Conservation (phyloP, 169 alveolate genomes). For the Cryptosporidium baileyi region DNA sequence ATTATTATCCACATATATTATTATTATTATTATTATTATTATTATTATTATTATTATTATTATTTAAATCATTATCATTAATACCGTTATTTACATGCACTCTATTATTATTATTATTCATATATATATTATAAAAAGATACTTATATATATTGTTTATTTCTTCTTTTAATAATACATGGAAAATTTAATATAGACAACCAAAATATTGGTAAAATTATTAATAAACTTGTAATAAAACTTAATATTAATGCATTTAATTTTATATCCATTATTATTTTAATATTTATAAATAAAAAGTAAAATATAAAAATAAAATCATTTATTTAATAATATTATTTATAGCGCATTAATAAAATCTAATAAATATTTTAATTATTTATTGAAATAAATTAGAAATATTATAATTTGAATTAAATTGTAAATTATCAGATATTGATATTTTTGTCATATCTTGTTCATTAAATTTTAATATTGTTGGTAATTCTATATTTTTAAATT, state of each 20-base stretch:
- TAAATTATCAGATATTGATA: neutral
- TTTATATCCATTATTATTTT: neutral
- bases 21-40: too few relatives aligned
- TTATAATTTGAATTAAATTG: neutral
- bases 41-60: too few relatives aligned
- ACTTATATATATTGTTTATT: neutral
- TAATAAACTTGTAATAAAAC: neutral
- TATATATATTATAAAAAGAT: neutral
- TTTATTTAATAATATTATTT: too few relatives aligned
- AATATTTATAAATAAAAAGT: too few relatives aligned
- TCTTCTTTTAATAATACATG: conserved; percentile 22
- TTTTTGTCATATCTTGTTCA: conserved; percentile 24
- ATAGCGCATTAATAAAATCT: too few relatives aligned
- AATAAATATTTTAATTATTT: too few relatives aligned
- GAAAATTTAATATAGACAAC: conserved; percentile 20
- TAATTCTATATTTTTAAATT: neutral
- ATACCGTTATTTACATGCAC: too few relatives aligned
- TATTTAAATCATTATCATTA: too few relatives aligned
- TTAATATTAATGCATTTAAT: neutral
- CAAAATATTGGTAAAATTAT: neutral
- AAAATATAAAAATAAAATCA: too few relatives aligned
- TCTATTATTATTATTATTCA: too few relatives aligned
- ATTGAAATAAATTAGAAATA: neutral
- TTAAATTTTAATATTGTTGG: conserved; percentile 26
- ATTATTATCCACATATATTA: too few relatives aligned